Percentiles rank a stretch among this genome's conserved stretches.
Evolutionary conservation across 805 yeast species (phyloP).

Genomic region (Kodamaea fukazawae): DNA sequence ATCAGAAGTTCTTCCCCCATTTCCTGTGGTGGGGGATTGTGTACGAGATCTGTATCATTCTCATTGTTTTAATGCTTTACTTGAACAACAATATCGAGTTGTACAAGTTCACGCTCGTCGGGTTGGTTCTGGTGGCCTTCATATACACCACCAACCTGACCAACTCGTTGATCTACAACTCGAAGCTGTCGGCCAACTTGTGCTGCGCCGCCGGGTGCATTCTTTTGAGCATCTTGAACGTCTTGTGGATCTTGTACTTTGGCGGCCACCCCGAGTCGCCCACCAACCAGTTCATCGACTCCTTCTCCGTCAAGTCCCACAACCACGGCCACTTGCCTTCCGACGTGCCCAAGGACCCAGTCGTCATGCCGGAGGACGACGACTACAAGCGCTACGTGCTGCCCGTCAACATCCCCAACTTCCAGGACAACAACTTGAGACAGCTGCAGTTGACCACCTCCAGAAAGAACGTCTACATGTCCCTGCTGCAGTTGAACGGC

Average conservation of each 20-base stretch:
- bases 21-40: conserved; percentile 97
- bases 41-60: conserved; percentile 63
- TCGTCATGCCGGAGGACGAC: conserved; percentile 7
- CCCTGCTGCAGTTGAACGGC: conserved; percentile 59
- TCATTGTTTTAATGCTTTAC: conserved; percentile 51
- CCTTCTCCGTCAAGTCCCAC: conserved; percentile 60
- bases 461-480: conserved; percentile 37
- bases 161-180: conserved; percentile 68
- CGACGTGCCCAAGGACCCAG: conserved; percentile 20
- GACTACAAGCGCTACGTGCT: conserved; percentile 24
- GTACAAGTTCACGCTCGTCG: conserved; percentile 60
- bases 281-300: conserved; percentile 77
- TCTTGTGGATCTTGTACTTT: conserved; percentile 83
- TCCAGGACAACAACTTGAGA: conserved; percentile 34
- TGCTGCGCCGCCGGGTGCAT: conserved; percentile 95
- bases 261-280: conserved; percentile 93
- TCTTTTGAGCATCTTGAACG: conserved; percentile 72
- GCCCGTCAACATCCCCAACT: conserved; percentile 17
- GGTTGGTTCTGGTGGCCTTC: conserved; percentile 66
- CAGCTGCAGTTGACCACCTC: conserved; percentile 32
- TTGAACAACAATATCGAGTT: conserved; percentile 62
- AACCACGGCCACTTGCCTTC: conserved; percentile 29
- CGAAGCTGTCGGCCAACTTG: conserved; percentile 58
- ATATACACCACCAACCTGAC: conserved; percentile 83
- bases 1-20: conserved; percentile 54